Base-by-base conservation (phyloP, 2,329 filamentous ascomycete species). In the Lachnum nothofagi region DNA sequence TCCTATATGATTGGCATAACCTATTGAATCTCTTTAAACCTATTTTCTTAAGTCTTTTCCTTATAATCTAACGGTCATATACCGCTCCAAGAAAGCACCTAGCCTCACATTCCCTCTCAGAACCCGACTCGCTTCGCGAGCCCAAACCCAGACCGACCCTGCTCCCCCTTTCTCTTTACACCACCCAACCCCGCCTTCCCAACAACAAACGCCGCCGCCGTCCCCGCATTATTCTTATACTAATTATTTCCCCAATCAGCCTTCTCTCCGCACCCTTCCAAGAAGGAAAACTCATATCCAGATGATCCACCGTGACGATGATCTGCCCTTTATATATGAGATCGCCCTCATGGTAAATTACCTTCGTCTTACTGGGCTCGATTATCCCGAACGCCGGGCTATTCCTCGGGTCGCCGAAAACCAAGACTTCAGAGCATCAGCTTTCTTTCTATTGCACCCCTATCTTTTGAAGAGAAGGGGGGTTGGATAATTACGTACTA, bases 361-460 rank as follows among this genome's bases (percentile, higher is more conserved):
- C 46, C 9, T 49, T 24, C 2, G 52, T 50, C 16, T 59, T 59
- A 5, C 42, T n/a, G 2, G 51, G 37, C 6, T 47, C n/a, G 10
- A 49, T 45, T 22, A 35, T 43, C 5, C 43, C 46, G 8, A 59
- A 52, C 2, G 57, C 37, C 6, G 52, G n/a, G 25, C 59, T 56
- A 25, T 59, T 31, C 29, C 51, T 24, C 56, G 60, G 60, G 34
- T 62, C 60, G 4, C 60, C 60, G 42, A 62, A 62, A 33, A 60
- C 55, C 16, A 62, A 53, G 16, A 59, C 60, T 50, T 12, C 10
- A n/a, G 5, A 10, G 5, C n/a, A 34, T 16, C 31, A 9, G 7
- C 22, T 8, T 6, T 20, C 23, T 16, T 3, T 42, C 6, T 49
- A 5, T 34, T 5, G 7, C 5, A 9, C 5, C 9, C 9, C 9